Base-by-base conservation (phyloP, 192 early-diverging fungal genomes). In the Glomus cerebriforme region DNA sequence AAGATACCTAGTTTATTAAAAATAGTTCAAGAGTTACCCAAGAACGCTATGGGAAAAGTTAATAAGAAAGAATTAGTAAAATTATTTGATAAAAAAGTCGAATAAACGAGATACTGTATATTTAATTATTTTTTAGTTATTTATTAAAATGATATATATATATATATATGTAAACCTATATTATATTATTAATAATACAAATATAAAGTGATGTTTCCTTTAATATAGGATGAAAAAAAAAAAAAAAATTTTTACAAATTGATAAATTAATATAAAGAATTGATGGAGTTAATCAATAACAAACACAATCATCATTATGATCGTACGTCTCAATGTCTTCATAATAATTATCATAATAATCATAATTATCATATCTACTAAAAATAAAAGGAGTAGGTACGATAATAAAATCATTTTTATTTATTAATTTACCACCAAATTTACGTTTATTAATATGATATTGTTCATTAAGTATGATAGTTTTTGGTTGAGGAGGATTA, bases 31-130 rank as follows among this genome's bases (percentile, higher is more conserved):
- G 86, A 91, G 45, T 79, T 97, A 77, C 96, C 95, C 8, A 86
- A 92, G 37, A 97, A 97, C 75, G 90, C 91, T 7, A 95, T 97
- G 94, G 93, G 94, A 31, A 97, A 97, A 85, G 89, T 96, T 13
- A 92, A 91, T 81, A 97, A 97, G 81, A 95, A 94, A 82, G 89
- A 87, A 7, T 83, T 96, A 45, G 78, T 85, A 45, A 75, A 73
- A 5, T 60, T 59, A 31, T 74, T 74, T 35, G 26, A 47, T 26
- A 0, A 29, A 43, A 10, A 43, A 43, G 10, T 43, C 39, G n/a
- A n/a, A n/a, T n/a, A n/a, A n/a, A n/a, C n/a, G n/a, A n/a, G n/a
- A n/a, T n/a, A n/a, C n/a, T n/a, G n/a, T n/a, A n/a, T n/a, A n/a
- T n/a, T n/a, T n/a, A n/a, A n/a, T n/a, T n/a, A n/a, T n/a, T n/a